Conservation (phyloP, 2,329 filamentous ascomycete species). For the Macrophomina pseudophaseolina region DNA sequence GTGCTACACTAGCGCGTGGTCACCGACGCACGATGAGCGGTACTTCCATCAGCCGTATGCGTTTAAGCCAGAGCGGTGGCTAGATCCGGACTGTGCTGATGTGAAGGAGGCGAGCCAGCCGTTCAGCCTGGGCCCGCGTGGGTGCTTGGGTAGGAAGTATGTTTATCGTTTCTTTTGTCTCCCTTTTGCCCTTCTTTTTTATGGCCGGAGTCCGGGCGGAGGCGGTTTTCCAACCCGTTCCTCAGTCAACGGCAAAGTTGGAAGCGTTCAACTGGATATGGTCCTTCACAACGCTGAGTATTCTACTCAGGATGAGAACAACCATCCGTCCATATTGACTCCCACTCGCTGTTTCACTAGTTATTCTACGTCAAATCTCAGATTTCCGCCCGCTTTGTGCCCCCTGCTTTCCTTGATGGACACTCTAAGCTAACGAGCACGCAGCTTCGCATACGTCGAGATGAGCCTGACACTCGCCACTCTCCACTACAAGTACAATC, state of each 20-base stretch:
- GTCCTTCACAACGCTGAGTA: too few species aligned
- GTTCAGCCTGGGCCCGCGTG: slow-evolving; percentile 43
- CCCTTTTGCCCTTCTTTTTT: too few species aligned
- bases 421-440: slow-evolving; percentile 13
- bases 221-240: neutral
- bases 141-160: slow-evolving; percentile 39
- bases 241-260: too few species aligned
- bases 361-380: too few species aligned
- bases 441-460: slow-evolving; percentile 41
- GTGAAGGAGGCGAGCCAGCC: slow-evolving; percentile 34
- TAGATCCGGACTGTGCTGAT: slow-evolving; percentile 30
- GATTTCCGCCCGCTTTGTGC: too few species aligned
- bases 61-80: slow-evolving; percentile 45
- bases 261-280: too few species aligned
- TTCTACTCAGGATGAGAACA: too few species aligned
- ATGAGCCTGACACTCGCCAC: slow-evolving; percentile 44
- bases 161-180: neutral
- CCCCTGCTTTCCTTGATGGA: too few species aligned
- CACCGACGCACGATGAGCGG: neutral
- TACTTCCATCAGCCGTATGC: slow-evolving; percentile 32
- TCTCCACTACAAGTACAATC: slow-evolving; percentile 43
- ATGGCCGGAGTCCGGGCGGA: too few species aligned
- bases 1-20: neutral
- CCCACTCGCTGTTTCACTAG: too few species aligned
- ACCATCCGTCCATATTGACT: too few species aligned